Evolutionary conservation across 2,329 filamentous ascomycete species (phyloP).

Genomic region (Reticulascus tulasneorum): DNA sequence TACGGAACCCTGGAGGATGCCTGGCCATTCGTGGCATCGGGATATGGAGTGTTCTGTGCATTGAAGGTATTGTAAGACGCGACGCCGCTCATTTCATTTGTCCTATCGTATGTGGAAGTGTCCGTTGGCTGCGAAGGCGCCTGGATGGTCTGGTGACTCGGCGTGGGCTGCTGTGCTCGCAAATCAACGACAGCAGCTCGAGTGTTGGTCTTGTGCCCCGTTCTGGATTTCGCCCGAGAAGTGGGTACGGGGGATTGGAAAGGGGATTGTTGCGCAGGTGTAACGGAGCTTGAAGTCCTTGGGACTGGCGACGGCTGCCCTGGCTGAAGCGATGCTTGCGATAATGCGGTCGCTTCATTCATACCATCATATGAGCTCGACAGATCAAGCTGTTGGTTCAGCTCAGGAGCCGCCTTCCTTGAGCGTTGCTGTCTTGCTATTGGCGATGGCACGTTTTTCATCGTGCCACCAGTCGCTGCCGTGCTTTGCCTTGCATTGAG

Average conservation of each 20-base stretch:
- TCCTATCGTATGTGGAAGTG: conserved; percentile 5
- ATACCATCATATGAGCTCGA: conserved; percentile 1
- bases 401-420: conserved; percentile 3
- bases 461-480: conserved; percentile 5
- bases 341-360: conserved; percentile 13
- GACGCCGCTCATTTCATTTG: conserved; percentile 15
- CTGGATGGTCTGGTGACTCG: conserved; percentile 23
- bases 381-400: not conserved
- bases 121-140: conserved; percentile 26
- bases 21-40: conserved; percentile 5
- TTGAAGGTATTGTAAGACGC: conserved; percentile 20
- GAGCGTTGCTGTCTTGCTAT: conserved; percentile 1
- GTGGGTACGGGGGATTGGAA: conserved; percentile 19
- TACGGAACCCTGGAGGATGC: conserved; percentile 4
- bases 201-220: conserved; percentile 28
- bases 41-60: conserved; percentile 14
- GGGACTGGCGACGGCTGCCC: conserved; percentile 26
- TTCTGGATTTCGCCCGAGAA: conserved; percentile 27
- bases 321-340: conserved; percentile 20
- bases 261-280: conserved; percentile 25
- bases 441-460: conserved; percentile 2
- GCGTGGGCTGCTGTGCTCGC: conserved; percentile 15
- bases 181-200: conserved; percentile 23
- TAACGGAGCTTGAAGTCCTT: conserved; percentile 13
- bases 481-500: conserved; percentile 7